Conservation (phyloP, 1,139 yeast genomes). For the Kluyveromyces sp. region DNA sequence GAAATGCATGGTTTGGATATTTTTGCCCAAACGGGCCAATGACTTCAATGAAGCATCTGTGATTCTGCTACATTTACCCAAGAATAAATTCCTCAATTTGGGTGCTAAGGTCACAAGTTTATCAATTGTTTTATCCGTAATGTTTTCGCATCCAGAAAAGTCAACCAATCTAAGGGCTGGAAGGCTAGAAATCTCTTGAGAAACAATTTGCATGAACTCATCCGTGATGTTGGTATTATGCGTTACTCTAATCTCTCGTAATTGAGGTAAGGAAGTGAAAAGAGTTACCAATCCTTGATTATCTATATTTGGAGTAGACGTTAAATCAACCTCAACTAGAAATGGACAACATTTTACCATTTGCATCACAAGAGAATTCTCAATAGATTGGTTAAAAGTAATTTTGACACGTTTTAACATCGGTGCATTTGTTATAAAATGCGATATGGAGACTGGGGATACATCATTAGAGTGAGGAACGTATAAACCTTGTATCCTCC, state of each 20-base stretch:
- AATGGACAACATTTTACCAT: conserved; percentile 66
- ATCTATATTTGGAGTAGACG: conserved; percentile 69
- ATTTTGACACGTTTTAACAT: conserved; percentile 77
- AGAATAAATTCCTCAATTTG: conserved; percentile 72
- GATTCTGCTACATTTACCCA: conserved; percentile 82
- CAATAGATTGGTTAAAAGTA: conserved; percentile 60
- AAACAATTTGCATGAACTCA: conserved; percentile 28
- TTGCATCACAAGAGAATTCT: conserved; percentile 57
- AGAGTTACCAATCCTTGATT: conserved; percentile 54
- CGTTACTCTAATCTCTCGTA: conserved; percentile 79
- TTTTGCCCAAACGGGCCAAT: conserved; percentile 66
- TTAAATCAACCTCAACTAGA: conserved; percentile 84
- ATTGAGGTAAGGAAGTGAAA: conserved; percentile 56
- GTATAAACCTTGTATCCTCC: conserved; percentile 78
- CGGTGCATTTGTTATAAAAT: conserved; percentile 56
- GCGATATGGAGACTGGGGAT: conserved; percentile 56
- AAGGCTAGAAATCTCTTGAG: conserved; percentile 26
- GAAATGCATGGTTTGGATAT: conserved; percentile 80
- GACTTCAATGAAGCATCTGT: conserved; percentile 78
- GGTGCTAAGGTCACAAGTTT: conserved; percentile 74
- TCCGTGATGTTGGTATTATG: conserved; percentile 68
- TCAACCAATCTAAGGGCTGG: conserved; percentile 70
- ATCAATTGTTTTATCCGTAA: conserved; percentile 75
- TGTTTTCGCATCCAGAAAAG: conserved; percentile 73
- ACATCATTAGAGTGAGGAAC: conserved; percentile 77